phyloP scores from a whole-genome alignment of 192 early-diverging fungal species.

The Geranomyces michiganensis region DNA sequence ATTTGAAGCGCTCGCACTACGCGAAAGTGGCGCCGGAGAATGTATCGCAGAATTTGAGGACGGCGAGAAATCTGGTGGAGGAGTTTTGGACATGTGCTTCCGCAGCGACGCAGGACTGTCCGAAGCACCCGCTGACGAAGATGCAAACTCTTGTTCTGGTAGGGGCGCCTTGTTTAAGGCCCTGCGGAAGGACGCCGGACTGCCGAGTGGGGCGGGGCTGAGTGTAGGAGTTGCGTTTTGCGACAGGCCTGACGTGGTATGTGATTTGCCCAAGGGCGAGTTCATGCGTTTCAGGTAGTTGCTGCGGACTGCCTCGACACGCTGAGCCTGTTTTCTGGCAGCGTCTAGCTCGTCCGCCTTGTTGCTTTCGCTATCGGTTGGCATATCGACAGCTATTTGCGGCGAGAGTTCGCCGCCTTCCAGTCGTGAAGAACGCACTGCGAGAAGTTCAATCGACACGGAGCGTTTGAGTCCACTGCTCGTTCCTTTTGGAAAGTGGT shows the following conservation, averaged over 20 bases:
- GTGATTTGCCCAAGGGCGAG: not conserved
- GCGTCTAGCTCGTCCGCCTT: not conserved
- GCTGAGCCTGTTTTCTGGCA: not conserved
- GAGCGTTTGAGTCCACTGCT: slow-evolving; percentile 19
- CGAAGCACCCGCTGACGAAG: not conserved
- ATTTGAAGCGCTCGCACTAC: slow-evolving; percentile 10
- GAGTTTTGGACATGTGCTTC: slow-evolving; percentile 2
- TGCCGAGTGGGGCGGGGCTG: slow-evolving; percentile 1
- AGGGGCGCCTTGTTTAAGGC: not conserved
- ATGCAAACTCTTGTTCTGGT: not conserved
- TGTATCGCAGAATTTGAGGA: not conserved
- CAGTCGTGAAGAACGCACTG: not conserved
- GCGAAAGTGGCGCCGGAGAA: not conserved
- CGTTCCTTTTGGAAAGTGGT: not conserved
- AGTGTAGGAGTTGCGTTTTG: not conserved
- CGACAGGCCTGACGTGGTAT: not conserved
- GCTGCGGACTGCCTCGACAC: slow-evolving; percentile 12
- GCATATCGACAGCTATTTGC: slow-evolving; percentile 8
- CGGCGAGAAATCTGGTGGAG: not conserved
- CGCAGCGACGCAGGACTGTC: not conserved
- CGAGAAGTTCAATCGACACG: slow-evolving; percentile 21
- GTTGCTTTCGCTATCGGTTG: not conserved
- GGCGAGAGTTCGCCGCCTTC: slow-evolving; percentile 6
- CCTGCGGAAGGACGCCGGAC: not conserved
- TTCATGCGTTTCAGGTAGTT: not conserved